Conservation (phyloP, 306 rosid genomes). For the Prunus campanulata region DNA sequence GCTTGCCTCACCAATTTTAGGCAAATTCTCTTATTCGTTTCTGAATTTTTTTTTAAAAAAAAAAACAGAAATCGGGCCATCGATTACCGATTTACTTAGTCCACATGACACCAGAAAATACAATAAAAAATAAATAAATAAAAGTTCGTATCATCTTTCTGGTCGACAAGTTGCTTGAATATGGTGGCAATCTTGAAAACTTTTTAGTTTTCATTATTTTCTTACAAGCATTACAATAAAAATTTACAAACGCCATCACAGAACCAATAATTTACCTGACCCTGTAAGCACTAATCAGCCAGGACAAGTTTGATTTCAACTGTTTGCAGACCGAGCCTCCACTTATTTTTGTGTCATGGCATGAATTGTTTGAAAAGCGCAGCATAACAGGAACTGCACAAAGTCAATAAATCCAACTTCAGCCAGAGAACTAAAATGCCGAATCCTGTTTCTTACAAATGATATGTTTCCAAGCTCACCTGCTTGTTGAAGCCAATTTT, state of each 20-base stretch:
- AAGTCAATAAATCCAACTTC: neutral
- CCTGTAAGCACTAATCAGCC: neutral
- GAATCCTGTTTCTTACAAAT: neutral
- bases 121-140: neutral
- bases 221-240: neutral
- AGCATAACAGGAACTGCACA: conserved; percentile 5
- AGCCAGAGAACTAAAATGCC: neutral
- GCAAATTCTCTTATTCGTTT: neutral
- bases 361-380: neutral
- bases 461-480: neutral
- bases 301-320: neutral
- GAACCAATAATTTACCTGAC: neutral
- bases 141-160: neutral
- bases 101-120: neutral
- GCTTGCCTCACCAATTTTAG: neutral
- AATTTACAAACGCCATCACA: neutral
- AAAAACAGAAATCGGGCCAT: neutral
- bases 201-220: neutral
- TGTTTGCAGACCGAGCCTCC: conserved; percentile 2
- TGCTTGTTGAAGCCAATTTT: neutral
- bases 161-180: neutral
- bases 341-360: neutral
- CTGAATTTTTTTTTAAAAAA: neutral
- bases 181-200: neutral
- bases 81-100: neutral